Evolutionary conservation across 78 protist species (phyloP), one percentile per base, ranked within the genome.

Genomic region (Cavenderia fasciculata): DNA sequence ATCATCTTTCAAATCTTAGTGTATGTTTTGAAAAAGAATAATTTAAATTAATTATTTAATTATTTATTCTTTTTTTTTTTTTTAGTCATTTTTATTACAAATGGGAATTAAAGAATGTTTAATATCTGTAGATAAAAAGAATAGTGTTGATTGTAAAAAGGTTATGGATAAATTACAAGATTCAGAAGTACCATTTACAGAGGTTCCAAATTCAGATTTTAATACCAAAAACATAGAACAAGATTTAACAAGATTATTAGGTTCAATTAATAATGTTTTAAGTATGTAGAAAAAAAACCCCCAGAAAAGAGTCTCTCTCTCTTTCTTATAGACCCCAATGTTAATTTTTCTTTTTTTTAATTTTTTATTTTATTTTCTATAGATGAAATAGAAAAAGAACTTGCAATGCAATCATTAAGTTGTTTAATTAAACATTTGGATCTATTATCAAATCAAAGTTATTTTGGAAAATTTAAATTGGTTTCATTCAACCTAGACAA

Each of bases 401-500:
- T 34, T 29, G 95, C 95, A 7, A 59, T 87, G 77, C 59, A 62
- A 16, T 75, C 96, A 0, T 29, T 73, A 8, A 41, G 85, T 12
- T 78, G 95, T 44, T 29, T 94, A 51, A 70, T 95, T 46, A 40
- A 63, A n/a, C 92, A 93, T 73, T 82, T 96, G 36, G 93, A 91
- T 46, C 25, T 72, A 51, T 65, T 82, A 1, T 41, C 68, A 1
- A 92, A 93, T 41, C 54, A 23, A 33, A 49, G 5, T 4, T 73
- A 77, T 40, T 84, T 56, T 57, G 94, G 89, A n/a, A 70, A 62
- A 41, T 94, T 68, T 29, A 54, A 49, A 12, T 25, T 94, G 54
- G 68, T n/a, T n/a, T n/a, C 10, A 25, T 95, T 36, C 41, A 89
- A 84, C 8, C 65, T 90, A 4, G 56, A 46, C 21, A 57, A 69